Conservation (phyloP, 2,329 filamentous ascomycete species). For the Botrytis deweyae region DNA sequence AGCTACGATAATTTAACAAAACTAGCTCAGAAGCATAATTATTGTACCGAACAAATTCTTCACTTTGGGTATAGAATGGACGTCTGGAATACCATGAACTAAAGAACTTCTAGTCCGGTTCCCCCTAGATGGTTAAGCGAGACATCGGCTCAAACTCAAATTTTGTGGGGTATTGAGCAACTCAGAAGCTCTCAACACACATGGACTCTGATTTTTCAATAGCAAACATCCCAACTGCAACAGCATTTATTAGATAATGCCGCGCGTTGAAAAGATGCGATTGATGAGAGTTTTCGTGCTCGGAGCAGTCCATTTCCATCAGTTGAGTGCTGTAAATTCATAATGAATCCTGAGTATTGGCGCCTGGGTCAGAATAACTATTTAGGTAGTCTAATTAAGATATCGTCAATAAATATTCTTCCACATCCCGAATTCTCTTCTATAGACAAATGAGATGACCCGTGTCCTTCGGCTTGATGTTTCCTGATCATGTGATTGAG, state of each 20-base stretch:
- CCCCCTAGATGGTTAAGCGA: background rate
- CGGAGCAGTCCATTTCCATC: background rate
- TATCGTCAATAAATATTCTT: accelerated
- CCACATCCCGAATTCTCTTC: background rate
- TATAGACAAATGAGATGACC: background rate
- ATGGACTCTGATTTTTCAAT: background rate
- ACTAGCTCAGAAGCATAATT: background rate
- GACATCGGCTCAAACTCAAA: background rate
- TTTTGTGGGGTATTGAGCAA: background rate
- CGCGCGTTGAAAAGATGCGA: background rate
- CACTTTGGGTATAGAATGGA: background rate
- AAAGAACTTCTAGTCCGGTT: background rate
- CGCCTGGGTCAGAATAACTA: background rate
- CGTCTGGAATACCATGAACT: background rate
- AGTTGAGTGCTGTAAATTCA: background rate
- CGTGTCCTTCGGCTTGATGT: no score
- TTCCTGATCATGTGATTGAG: background rate
- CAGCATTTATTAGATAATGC: accelerated
- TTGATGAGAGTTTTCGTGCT: background rate
- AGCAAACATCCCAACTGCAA: accelerated
- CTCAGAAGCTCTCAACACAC: background rate
- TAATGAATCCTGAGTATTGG: background rate
- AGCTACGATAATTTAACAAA: background rate
- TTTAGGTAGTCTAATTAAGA: background rate
- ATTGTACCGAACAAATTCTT: background rate